A percentile compares a stretch with the other conserved stretches of the same genome.
These are phyloP conservation scores for Pseudozyma hubeiensis DNA, from an alignment of 1,284 basidiomycete species.

Conservation along the genomic window DNA sequence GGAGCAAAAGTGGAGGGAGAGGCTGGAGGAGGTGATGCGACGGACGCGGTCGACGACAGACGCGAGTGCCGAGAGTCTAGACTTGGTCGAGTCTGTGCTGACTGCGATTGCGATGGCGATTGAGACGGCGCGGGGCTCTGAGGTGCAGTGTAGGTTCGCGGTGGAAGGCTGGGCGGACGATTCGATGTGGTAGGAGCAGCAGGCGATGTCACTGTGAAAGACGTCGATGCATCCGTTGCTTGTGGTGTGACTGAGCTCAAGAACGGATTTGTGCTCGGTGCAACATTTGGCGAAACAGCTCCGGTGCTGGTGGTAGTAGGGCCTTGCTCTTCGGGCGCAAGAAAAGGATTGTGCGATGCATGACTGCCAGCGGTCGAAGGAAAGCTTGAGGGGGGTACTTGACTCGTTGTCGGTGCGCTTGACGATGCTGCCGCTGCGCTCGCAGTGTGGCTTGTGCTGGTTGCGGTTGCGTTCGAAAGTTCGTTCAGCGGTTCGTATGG, in stretches of 20 bases:
- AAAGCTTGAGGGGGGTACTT: background rate
- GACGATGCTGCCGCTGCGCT: background rate
- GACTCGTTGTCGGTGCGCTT: background rate
- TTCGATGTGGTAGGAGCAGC: background rate
- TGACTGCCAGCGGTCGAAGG: background rate
- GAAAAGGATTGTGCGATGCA: constrained; percentile 30
- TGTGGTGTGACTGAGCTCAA: constrained; percentile 12
- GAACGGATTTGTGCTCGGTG: constrained; percentile 30
- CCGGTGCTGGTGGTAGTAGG: background rate
- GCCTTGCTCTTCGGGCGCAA: constrained; percentile 17
- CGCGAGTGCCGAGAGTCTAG: constrained; percentile 36
- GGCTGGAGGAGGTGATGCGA: constrained; percentile 14
- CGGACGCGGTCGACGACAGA: constrained; percentile 13
- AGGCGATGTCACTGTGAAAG: background rate
- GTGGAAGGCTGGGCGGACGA: constrained; percentile 22
- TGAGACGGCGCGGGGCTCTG: constrained; percentile 1
- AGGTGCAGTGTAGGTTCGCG: constrained; percentile 18
- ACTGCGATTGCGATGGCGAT: constrained; percentile 1
- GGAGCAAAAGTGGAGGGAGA: constrained; percentile 26
- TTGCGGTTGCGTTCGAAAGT: background rate
- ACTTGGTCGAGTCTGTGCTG: constrained; percentile 22
- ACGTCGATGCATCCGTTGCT: constrained; percentile 8
- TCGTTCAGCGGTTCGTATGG: constrained; percentile 31
- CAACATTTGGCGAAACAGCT: background rate
- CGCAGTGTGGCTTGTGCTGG: background rate